These are phyloP conservation scores for Zalaria sp. DNA, from an alignment of 2,329 filamentous ascomycete species.

Conservation along the genomic window DNA sequence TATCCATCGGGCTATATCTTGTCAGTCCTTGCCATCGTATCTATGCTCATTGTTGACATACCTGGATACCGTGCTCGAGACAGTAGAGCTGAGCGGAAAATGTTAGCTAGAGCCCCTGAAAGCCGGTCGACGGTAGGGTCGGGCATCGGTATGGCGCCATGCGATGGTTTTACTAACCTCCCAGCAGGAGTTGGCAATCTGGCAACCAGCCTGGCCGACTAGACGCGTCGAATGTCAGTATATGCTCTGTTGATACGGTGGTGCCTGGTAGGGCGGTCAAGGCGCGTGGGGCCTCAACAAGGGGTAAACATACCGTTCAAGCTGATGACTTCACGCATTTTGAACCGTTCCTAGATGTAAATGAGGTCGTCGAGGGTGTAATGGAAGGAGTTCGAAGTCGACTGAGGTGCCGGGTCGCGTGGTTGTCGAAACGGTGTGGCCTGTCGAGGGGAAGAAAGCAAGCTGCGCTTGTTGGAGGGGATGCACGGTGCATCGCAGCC, in stretches of 20 bases:
- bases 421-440: constrained; percentile 7
- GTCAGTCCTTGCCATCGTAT: constrained; percentile 9
- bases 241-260: constrained; percentile 5
- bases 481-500: not conserved
- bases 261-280: constrained; percentile 23
- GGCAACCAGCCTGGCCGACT: constrained; percentile 99
- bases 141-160: too few species aligned
- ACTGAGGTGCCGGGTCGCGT: constrained; percentile 3
- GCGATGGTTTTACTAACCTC: constrained; percentile 56
- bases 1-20: constrained; percentile 80
- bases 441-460: constrained; percentile 7
- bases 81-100: constrained; percentile 70
- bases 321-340: constrained; percentile 98
- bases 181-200: constrained; percentile 99
- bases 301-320: constrained; percentile 65
- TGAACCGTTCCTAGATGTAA: constrained; percentile 23
- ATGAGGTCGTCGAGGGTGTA: constrained; percentile 1
- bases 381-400: constrained; percentile 2
- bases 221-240: constrained; percentile 41
- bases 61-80: constrained; percentile 98
- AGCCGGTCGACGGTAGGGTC: not conserved
- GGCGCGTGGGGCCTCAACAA: constrained; percentile 18
- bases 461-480: constrained; percentile 7
- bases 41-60: constrained; percentile 33
- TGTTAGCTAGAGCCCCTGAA: constrained; percentile 7